A percentile compares a stretch with the other conserved stretches of the same genome.
Evolutionary conservation across 352 stramenopile species (phyloP).

Genomic region (Peronospora farinosa): DNA sequence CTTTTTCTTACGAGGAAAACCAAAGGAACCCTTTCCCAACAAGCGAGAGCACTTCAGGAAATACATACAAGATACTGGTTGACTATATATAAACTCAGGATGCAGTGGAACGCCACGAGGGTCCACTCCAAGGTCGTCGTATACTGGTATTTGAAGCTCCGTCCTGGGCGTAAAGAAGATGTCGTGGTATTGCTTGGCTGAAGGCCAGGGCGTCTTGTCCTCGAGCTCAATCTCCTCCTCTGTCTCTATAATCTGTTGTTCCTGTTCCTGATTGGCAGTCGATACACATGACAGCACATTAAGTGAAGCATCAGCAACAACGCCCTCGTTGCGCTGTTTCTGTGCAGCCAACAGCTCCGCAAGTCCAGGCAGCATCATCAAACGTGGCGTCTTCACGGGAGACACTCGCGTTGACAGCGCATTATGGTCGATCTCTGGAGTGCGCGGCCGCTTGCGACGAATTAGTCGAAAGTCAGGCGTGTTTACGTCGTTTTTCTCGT

Average conservation of each 20-base stretch:
- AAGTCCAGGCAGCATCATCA: slow-evolving; percentile 35
- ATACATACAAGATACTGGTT: slow-evolving; percentile 72
- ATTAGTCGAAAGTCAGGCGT: slow-evolving; percentile 31
- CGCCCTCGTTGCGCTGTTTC: slow-evolving; percentile 23
- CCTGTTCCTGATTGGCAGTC: slow-evolving; percentile 8
- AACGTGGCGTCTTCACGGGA: slow-evolving; percentile 20
- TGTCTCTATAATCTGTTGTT: slow-evolving; percentile 5
- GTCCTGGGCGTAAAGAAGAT: slow-evolving; percentile 39
- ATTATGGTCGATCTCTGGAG: slow-evolving; percentile 11
- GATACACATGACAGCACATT: slow-evolving; percentile 23
- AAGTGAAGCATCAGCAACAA: slow-evolving; percentile 9
- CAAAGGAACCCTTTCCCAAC: slow-evolving; percentile 62
- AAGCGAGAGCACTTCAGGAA: slow-evolving; percentile 58
- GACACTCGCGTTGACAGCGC: slow-evolving; percentile 7
- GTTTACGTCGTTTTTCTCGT: slow-evolving; percentile 9
- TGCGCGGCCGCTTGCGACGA: slow-evolving; percentile 41
- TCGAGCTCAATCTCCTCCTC: slow-evolving; percentile 40
- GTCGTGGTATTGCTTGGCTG: slow-evolving; percentile 55
- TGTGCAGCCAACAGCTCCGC: slow-evolving; percentile 37
- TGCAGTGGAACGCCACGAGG: slow-evolving; percentile 62
- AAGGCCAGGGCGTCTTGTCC: slow-evolving; percentile 75
- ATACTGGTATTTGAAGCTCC: slow-evolving; percentile 46
- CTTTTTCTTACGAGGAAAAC: slow-evolving; percentile 63
- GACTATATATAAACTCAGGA: slow-evolving; percentile 71
- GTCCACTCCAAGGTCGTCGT: slow-evolving; percentile 58